Evolutionary conservation across 352 stramenopile genomes (phyloP).

Genomic region (Globisporangium cederbergense): DNA sequence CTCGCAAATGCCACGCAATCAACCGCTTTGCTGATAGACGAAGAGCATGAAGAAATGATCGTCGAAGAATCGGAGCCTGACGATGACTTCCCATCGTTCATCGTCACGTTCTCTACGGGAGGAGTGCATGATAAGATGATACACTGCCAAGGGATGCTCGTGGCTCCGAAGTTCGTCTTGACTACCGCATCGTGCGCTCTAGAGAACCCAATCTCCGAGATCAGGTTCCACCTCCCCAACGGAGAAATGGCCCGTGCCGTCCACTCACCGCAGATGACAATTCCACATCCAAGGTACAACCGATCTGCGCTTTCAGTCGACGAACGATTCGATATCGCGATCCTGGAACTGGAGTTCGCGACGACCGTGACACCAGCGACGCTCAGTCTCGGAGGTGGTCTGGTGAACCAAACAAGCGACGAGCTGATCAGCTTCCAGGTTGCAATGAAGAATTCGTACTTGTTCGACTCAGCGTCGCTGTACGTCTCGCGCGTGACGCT

Average conservation of each 20-base stretch:
- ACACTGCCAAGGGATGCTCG: conserved; percentile 28
- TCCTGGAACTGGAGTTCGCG: conserved; percentile 7
- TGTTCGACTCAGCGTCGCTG: neutral
- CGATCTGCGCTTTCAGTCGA: neutral
- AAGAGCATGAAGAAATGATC: neutral
- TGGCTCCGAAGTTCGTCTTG: conserved; percentile 30
- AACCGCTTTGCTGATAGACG: neutral
- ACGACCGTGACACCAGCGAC: neutral
- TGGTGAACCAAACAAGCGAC: neutral
- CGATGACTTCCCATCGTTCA: conserved; percentile 8
- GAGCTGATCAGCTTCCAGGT: neutral
- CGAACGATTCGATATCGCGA: conserved; percentile 10
- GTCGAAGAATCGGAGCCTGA: neutral
- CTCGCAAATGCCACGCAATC: neutral
- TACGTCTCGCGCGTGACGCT: conserved; percentile 4
- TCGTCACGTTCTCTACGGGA: neutral
- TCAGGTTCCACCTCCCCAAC: conserved; percentile 2
- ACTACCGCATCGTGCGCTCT: conserved; percentile 28
- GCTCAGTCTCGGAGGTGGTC: conserved; percentile 9
- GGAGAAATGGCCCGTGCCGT: conserved; percentile 8
- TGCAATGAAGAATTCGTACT: neutral
- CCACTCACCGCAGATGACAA: conserved; percentile 3
- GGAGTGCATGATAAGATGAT: neutral
- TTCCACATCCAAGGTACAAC: conserved; percentile 11
- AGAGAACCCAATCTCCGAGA: neutral